Evolutionary conservation across 768 basidiomycete species (phyloP), one percentile per base, ranked within the genome.

Genomic region (Porphyrellus cyaneotinctus): DNA sequence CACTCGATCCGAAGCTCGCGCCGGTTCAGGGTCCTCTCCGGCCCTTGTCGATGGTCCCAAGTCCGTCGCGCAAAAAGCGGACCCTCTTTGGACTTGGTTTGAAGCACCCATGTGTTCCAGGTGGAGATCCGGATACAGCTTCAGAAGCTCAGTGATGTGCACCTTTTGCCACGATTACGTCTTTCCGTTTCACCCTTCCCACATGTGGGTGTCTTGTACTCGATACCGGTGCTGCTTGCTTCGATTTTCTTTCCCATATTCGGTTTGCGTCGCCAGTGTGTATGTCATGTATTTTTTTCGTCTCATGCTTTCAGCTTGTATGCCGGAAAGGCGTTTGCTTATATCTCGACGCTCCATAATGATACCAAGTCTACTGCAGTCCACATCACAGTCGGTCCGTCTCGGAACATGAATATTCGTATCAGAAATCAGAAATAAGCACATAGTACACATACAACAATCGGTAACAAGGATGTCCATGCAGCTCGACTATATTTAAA

Each of bases 11-110:
- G 14, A 68, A 70, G 52, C 67, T 68, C 31, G 64, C 67, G 3
- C 67, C 67, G 26, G 67, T 70, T 15, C 67, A 67, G 15, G 69
- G 53, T 11, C 67, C 69, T 17, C 62, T 68, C 17, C 66, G 66
- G 4, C 69, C 69, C 14, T 32, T 70, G 8, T 68, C 68, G 20
- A 67, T 54, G 54, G 31, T 56, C 20, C 49, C 53, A 0, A 54
- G 57, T 48, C 64, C 56, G 24, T 28, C 64, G 9, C 57, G 36
- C 41, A 50, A 43, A 51, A 52, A 54, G 44, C 57, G 58, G 50
- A 28, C 56, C 14, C 51, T 65, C 15, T 65, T 66, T 32, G 64
- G 64, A 26, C 57, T 63, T 8, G 58, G 64, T 13, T 15, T 55
- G 28, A 65, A 43, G 46, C 30, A 46, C 17, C 1, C 28, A 11